Base-by-base conservation (phyloP, 2,329 filamentous ascomycete species). In the Fusarium hainanense region DNA sequence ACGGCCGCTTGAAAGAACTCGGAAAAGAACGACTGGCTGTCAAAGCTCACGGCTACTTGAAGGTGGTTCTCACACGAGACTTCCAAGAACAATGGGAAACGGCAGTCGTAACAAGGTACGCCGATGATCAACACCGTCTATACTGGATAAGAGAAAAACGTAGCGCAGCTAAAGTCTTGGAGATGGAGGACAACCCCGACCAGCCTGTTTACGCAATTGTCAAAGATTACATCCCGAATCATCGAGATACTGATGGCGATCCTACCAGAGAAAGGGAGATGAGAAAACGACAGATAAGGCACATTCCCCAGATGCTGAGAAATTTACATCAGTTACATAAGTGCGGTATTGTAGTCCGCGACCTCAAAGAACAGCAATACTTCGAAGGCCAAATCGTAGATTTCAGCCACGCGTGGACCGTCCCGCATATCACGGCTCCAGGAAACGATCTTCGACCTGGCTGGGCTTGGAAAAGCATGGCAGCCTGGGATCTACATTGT, bases 161-260 rank as follows among this genome's bases (percentile, higher is more conserved):
- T 9, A 37, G 9, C 32, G 34, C 34, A 37, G 16, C 34, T 6
- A 11, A 18, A 37, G 16, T 37, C 34, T 37, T 37, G 34, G 16
- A 18, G 1, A 37, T n/a, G 10, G 34, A 37, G 9, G 34, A 37
- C 6, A 6, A 11, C 16, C 34, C 34, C 5, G 10, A 37, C 0
- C 7, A 21, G 0, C 66, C 66, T 18, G 32, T 58, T 10, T 62
- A 67, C 21, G 66, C 66, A 28, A 69, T 70, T 10, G 62, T 67
- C 25, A 69, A 69, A 48, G 67, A 70, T 21, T 70, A 30, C 34
- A 2, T 63, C 2, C 44, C 16, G 8, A 7, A 47, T 16, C 61
- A 51, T 8, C 42, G 58, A 13, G 41, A 25, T 0, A 2, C 8
- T 20, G 1, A 21, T 2, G 18, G 0, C 3, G 11, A 2, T 3